A percentile compares a stretch with the other conserved stretches of the same genome.
Conservation (phyloP, 2,329 filamentous ascomycete species). For the Diaporthe sp. region DNA sequence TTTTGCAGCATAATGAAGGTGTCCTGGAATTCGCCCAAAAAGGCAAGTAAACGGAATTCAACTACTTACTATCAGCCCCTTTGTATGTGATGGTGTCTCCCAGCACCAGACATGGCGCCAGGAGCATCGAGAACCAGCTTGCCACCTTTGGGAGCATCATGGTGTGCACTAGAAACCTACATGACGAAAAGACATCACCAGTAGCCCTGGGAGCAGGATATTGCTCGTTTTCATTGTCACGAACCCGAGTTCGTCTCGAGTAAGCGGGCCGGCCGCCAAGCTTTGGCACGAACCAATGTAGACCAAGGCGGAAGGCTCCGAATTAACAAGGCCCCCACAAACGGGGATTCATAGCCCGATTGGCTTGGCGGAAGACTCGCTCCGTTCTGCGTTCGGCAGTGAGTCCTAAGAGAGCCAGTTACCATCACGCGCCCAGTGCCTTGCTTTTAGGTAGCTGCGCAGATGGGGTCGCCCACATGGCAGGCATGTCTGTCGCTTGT, state of each 20-base stretch:
- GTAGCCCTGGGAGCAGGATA: not conserved
- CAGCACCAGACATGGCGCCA: conserved; percentile 4
- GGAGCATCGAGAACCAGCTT: conserved; percentile 11
- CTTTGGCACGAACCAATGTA: not conserved
- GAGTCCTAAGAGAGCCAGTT: not conserved
- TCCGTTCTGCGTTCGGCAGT: conserved; percentile 11
- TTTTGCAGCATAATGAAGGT: not conserved
- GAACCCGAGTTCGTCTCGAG: not conserved
- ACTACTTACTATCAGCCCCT: conserved; percentile 66
- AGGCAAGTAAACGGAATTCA: not conserved
- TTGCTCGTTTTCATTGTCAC: not conserved
- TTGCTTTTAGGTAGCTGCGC: not conserved
- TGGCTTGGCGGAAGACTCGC: not conserved
- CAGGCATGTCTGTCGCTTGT: not conserved
- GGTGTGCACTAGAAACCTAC: not conserved
- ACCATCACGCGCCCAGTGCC: not conserved
- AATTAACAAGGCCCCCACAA: not conserved
- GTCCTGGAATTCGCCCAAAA: not conserved
- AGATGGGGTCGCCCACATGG: not conserved
- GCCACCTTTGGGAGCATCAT: not conserved
- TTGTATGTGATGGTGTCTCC: conserved; percentile 64
- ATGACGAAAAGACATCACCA: not conserved
- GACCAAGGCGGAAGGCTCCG: conserved; percentile 8
- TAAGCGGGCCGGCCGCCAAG: conserved; percentile 1
- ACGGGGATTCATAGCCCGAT: conserved; percentile 7